These are phyloP conservation scores for Chalara sp. DNA, from an alignment of 2,329 filamentous ascomycete species.

Conservation along the genomic window DNA sequence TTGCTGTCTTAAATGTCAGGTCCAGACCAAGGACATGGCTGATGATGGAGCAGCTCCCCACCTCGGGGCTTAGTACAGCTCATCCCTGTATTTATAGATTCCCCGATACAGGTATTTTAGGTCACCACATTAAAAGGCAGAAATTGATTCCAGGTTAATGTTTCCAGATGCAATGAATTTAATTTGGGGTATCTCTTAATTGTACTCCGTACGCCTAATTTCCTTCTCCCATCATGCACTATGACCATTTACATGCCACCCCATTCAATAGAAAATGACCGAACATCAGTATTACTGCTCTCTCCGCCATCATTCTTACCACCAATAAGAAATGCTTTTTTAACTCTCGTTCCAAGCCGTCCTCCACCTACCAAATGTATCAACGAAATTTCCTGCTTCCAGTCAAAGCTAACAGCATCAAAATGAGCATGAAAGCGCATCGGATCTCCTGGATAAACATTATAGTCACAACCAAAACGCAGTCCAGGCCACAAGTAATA, in stretches of 20 bases:
- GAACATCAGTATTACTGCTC: conserved; percentile 36
- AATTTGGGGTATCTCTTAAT: too few relatives aligned
- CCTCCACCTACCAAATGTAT: conserved; percentile 83
- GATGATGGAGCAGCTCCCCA: too few relatives aligned
- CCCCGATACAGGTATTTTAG: too few relatives aligned
- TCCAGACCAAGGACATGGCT: too few relatives aligned
- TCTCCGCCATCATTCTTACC: conserved; percentile 45
- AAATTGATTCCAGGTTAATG: too few relatives aligned
- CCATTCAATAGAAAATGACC: conserved; percentile 87
- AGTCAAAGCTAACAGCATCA: conserved; percentile 74
- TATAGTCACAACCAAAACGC: conserved; percentile 90
- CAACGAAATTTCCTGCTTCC: conserved; percentile 80
- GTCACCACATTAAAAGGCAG: too few relatives aligned
- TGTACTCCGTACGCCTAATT: too few relatives aligned
- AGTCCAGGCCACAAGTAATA: conserved; percentile 90
- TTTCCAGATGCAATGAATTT: too few relatives aligned
- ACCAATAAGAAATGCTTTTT: conserved; percentile 89
- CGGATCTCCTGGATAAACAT: conserved; percentile 91
- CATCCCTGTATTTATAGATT: too few relatives aligned
- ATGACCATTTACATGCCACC: conserved; percentile 66
- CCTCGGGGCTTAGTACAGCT: too few relatives aligned
- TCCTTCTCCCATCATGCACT: too few relatives aligned
- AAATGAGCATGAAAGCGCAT: conserved; percentile 95
- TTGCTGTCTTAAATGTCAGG: too few relatives aligned
- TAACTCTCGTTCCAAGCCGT: conserved; percentile 85